These are phyloP conservation scores for Phytophthora cryptogea DNA, from an alignment of 352 stramenopile species.

Conservation along the genomic window DNA sequence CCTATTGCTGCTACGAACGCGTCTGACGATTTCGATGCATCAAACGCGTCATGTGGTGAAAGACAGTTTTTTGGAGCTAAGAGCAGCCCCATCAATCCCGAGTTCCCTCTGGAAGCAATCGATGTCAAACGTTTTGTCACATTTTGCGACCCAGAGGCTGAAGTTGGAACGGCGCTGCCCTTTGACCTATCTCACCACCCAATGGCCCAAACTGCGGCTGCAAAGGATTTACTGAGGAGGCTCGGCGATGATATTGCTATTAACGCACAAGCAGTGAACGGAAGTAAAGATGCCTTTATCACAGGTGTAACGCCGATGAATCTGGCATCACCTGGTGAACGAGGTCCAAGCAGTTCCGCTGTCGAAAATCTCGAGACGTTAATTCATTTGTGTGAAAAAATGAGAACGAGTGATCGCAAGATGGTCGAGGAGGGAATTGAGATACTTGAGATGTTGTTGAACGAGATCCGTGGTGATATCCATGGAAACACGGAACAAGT, in stretches of 20 bases:
- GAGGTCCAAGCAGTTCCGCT: conserved; percentile 10
- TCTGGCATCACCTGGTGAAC: conserved; percentile 26
- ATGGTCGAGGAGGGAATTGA: conserved; percentile 60
- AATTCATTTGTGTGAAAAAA: conserved; percentile 49
- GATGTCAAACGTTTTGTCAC: conserved; percentile 74
- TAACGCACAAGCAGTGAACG: conserved; percentile 74
- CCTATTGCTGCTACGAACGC: conserved; percentile 17
- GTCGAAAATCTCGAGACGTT: conserved; percentile 51
- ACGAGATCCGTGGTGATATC: conserved; percentile 48
- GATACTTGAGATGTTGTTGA: conserved; percentile 52
- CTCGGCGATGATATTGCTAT: conserved; percentile 93
- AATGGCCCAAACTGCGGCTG: conserved; percentile 92
- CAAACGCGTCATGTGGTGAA: conserved; percentile 80
- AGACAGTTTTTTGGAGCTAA: conserved; percentile 39
- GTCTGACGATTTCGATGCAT: conserved; percentile 55
- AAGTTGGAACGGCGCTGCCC: conserved; percentile 67
- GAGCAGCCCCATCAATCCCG: conserved; percentile 56
- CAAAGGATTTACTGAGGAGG: conserved; percentile 93
- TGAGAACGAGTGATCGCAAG: conserved; percentile 57
- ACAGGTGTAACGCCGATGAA: conserved; percentile 61
- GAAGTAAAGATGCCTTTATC: conserved; percentile 78
- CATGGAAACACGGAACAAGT: conserved; percentile 23
- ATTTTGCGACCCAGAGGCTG: conserved; percentile 67
- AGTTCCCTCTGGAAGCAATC: conserved; percentile 75
- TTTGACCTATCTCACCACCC: conserved; percentile 93